These are phyloP conservation scores for Ophiobolus disseminans DNA, from an alignment of 2,329 filamentous ascomycete genomes.

Conservation along the genomic window DNA sequence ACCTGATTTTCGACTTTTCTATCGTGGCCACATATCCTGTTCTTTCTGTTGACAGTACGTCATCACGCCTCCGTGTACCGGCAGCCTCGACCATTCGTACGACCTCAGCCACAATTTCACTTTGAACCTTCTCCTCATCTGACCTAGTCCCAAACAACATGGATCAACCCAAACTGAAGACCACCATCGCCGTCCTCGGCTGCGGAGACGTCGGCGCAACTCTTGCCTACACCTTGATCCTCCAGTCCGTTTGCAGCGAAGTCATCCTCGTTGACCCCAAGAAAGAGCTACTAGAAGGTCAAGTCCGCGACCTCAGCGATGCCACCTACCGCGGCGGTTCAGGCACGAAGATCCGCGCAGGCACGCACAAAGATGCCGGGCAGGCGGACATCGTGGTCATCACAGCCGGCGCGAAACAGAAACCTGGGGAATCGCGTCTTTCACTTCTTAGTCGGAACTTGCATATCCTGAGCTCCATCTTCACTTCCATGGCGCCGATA, in stretches of 20 bases:
- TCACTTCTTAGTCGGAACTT: conserved; percentile 58
- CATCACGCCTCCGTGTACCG: neutral
- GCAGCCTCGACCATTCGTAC: neutral
- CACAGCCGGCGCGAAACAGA: conserved; percentile 62
- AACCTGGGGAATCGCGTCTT: conserved; percentile 54
- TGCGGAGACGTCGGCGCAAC: conserved; percentile 61
- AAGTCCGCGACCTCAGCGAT: conserved; percentile 62
- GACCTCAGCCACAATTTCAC: conserved; percentile 1
- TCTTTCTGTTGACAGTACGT: neutral
- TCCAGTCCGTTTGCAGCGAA: conserved; percentile 58
- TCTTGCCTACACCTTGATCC: conserved; percentile 60
- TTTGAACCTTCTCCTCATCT: no score
- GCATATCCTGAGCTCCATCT: conserved; percentile 56
- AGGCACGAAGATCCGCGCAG: conserved; percentile 54
- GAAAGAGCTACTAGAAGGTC: conserved; percentile 54
- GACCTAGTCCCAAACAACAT: conserved; percentile 12
- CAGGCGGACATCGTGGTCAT: conserved; percentile 63
- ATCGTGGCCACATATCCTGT: neutral
- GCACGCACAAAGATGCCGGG: conserved; percentile 57
- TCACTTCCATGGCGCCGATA: conserved; percentile 59
- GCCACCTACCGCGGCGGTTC: conserved; percentile 56
- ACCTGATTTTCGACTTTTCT: neutral
- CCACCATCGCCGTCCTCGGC: conserved; percentile 59
- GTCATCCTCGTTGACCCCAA: conserved; percentile 63
- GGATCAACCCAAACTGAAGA: conserved; percentile 41